phyloP scores from a whole-genome alignment of 495 filamentous ascomycete species.

The Cercophora samala region DNA sequence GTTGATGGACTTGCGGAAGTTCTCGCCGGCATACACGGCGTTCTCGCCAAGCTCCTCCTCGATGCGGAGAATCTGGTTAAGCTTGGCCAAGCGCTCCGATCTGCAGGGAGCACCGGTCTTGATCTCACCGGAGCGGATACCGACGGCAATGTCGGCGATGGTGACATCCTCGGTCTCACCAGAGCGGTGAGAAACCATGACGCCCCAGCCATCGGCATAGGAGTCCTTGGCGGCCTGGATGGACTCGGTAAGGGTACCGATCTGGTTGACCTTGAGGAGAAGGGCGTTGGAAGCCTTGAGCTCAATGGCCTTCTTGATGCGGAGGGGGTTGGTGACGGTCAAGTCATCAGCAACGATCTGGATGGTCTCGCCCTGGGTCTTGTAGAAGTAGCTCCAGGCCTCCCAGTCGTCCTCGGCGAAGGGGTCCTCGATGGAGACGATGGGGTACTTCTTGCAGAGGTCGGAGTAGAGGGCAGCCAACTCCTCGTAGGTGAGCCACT shows the following conservation, averaged over 20 bases:
- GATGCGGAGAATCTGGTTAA: conserved; percentile 99
- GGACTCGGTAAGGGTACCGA: conserved; percentile 95
- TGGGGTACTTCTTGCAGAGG: conserved; percentile 92
- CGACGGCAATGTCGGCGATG: conserved; percentile 95
- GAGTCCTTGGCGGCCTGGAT: conserved; percentile 99
- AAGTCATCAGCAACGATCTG: conserved; percentile 94
- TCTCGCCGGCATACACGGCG: conserved; percentile 84
- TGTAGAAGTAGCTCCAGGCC: conserved; percentile 99
- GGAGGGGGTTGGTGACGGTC: conserved; percentile 95
- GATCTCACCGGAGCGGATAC: conserved; percentile 94
- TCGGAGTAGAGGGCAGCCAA: conserved; percentile 89
- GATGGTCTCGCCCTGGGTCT: conserved; percentile 76
- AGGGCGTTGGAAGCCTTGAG: conserved; percentile 97
- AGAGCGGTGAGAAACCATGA: conserved; percentile 99
- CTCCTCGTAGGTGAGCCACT: conserved; percentile 99
- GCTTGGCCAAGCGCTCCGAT: conserved; percentile 97
- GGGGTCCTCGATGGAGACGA: conserved; percentile 74
- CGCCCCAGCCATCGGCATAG: conserved; percentile 93
- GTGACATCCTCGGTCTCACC: conserved; percentile 99
- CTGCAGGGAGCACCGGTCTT: conserved; percentile 97
- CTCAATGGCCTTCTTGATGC: conserved; percentile 99
- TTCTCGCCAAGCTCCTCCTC: conserved; percentile 96
- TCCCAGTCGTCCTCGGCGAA: conserved; percentile 81
- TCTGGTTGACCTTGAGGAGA: conserved; percentile 99
- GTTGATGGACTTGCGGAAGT: conserved; percentile 87